Evolutionary conservation across 2,329 filamentous ascomycete genomes (phyloP), one percentile per base, ranked within the genome.

Genomic region (Pseudogymnoascus sp.): DNA sequence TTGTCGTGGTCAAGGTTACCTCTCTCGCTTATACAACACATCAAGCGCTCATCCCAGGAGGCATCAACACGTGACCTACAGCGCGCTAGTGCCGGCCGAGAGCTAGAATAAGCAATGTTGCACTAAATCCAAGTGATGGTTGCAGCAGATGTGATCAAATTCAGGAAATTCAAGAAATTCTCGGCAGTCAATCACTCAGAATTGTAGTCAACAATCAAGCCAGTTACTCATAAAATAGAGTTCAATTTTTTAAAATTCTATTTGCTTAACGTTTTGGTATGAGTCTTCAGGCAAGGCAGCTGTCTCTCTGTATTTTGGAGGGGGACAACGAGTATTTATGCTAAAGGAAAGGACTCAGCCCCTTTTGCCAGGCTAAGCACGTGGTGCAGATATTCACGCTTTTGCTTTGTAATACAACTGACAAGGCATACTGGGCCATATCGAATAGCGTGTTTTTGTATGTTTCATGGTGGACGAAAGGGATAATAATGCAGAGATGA

Each of bases 1-100:
- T 53, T 53, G 47, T 53, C 47, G 47, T 53, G 47, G 47, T 53
- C 47, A 53, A 53, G 47, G 47, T 53, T 53, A 53, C 43, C 43
- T 53, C 43, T 53, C 43, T 53, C 47, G 47, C 47, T 53, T 53
- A 53, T 53, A 53, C 47, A 53, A 33, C 47, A 53, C 47, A 53
- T 53, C 47, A 53, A 53, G 47, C n/a, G 28, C 28, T 53, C 25
- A 53, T 20, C 14, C 3, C 14, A 50, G n/a, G 47, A 53, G 28
- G 28, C 5, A 53, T 2, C n/a, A 33, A 7, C 47, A 53, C 47
- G 47, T 53, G 47, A 53, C 47, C 7, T 20, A 33, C 12, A 2
- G n/a, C 18, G 28, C 28, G 9, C 47, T 53, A 33, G 47, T 30
- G 25, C 4, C 4, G 6, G n/a, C 9, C 28, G 18, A 18, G 7